Percentiles rank a stretch among this genome's conserved stretches.
phyloP scores from a whole-genome alignment of 2,329 filamentous ascomycete species.

The Raffaelea arxii region DNA sequence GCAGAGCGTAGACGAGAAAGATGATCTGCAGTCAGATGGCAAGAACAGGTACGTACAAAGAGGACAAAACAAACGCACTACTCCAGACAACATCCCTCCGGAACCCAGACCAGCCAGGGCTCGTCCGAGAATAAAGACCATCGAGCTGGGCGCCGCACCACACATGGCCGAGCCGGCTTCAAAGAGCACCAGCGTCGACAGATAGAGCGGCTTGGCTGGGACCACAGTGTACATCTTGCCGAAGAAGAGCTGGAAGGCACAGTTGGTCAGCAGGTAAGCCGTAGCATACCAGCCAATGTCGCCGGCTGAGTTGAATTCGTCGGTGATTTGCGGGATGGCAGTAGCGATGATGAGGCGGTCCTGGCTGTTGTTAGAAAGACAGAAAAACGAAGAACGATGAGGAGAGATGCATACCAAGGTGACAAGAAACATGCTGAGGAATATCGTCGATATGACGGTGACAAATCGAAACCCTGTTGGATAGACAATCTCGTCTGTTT shows the following conservation, averaged over 20 bases:
- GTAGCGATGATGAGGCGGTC: constrained; percentile 16
- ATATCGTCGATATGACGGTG: constrained; percentile 1
- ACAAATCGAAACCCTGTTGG: constrained; percentile 2
- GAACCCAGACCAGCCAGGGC: constrained; percentile 29
- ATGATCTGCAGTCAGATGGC: constrained; percentile 14
- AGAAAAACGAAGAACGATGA: background rate
- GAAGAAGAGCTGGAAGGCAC: constrained; percentile 25
- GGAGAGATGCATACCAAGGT: background rate
- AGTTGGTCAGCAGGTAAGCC: constrained; percentile 12
- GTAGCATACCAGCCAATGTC: constrained; percentile 15
- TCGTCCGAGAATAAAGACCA: constrained; percentile 30
- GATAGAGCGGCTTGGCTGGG: constrained; percentile 22
- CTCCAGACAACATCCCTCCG: constrained; percentile 28
- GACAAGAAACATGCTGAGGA: constrained; percentile 2
- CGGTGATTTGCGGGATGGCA: constrained; percentile 12
- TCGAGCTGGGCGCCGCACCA: constrained; percentile 27
- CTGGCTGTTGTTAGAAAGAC: background rate
- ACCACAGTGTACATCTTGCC: constrained; percentile 30
- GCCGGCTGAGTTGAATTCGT: constrained; percentile 11
- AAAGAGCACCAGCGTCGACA: constrained; percentile 23
- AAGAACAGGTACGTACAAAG: background rate
- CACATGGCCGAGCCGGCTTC: constrained; percentile 30
- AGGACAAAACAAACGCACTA: constrained; percentile 15
- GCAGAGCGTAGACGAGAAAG: constrained; percentile 23
- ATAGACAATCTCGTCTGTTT: constrained; percentile 3